Evolutionary conservation across 2,329 filamentous ascomycete species (phyloP).

Genomic region (Aspergillus brunneoviolaceus): DNA sequence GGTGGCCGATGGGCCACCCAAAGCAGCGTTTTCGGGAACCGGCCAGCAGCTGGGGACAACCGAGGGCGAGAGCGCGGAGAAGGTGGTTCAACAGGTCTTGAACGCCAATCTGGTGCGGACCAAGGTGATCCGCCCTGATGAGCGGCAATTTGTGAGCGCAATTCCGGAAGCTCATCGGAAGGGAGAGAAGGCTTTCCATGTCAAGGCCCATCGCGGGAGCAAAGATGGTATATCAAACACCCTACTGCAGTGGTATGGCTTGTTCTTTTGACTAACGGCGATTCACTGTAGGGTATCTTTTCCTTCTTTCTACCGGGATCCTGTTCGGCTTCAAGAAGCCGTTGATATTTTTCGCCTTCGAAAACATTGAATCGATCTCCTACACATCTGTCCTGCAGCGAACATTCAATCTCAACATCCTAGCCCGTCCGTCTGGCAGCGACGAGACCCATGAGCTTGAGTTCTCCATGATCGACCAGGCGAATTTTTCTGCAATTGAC

Average conservation of each 20-base stretch:
- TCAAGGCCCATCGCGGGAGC: conserved; percentile 63
- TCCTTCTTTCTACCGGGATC: conserved; percentile 61
- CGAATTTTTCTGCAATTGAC: conserved; percentile 62
- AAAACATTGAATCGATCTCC: conserved; percentile 58
- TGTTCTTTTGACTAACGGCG: not conserved
- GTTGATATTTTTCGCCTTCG: conserved; percentile 61
- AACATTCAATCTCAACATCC: conserved; percentile 65
- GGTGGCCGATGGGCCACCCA: conserved; percentile 54
- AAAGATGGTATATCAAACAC: conserved; percentile 58
- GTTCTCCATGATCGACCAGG: conserved; percentile 66
- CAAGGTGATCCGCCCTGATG: conserved; percentile 54
- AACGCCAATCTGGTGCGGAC: conserved; percentile 49
- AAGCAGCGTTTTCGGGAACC: conserved; percentile 44
- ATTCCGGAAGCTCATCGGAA: conserved; percentile 62
- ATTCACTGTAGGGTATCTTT: conserved; percentile 56
- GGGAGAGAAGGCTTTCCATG: conserved; percentile 62
- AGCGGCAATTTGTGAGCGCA: conserved; percentile 60
- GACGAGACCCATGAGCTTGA: conserved; percentile 58
- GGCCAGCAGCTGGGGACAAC: conserved; percentile 46
- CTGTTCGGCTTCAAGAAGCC: conserved; percentile 67
- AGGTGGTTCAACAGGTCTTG: conserved; percentile 45
- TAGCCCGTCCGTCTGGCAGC: conserved; percentile 39
- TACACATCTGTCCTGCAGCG: conserved; percentile 65
- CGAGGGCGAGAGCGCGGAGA: conserved; percentile 48
- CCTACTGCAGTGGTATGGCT: not conserved